phyloP scores from a whole-genome alignment of 257 asterid species.

The Fraxinus quadrangulata region DNA sequence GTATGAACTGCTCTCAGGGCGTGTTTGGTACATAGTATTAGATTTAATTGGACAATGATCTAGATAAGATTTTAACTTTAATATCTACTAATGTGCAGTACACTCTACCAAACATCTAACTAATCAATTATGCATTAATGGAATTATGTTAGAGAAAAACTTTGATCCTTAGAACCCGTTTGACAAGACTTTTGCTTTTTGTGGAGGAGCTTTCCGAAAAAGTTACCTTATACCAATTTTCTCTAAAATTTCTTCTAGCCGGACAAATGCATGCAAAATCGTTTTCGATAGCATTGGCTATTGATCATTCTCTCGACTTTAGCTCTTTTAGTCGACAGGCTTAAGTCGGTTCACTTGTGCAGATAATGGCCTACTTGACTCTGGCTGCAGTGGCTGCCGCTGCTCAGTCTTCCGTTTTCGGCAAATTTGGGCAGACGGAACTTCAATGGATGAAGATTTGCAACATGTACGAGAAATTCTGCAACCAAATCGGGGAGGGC shows the following conservation, averaged over 20 bases:
- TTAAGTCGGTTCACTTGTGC: slow-evolving; percentile 6
- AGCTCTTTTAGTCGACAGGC: neutral
- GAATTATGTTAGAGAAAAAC: neutral
- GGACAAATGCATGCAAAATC: no score
- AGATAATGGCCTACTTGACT: slow-evolving; percentile 78
- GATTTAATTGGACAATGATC: no score
- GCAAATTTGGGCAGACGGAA: slow-evolving; percentile 71
- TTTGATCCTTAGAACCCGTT: neutral
- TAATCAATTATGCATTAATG: neutral
- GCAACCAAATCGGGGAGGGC: slow-evolving; percentile 89
- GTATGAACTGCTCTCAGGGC: slow-evolving; percentile 30
- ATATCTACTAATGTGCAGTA: neutral
- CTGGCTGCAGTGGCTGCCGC: slow-evolving; percentile 79
- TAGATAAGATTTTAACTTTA: no score
- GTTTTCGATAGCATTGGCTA: no score
- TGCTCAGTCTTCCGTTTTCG: slow-evolving; percentile 59
- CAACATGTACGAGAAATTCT: slow-evolving; percentile 64
- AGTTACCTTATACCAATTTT: neutral
- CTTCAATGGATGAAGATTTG: slow-evolving; percentile 92
- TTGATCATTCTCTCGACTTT: neutral
- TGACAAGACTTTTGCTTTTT: no score
- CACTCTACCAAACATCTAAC: neutral
- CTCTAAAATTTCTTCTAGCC: neutral
- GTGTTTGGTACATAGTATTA: neutral
- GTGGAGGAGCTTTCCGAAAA: no score